phyloP scores from a whole-genome alignment of 2,329 filamentous ascomycete genomes.

The Akanthomyces muscarius region DNA sequence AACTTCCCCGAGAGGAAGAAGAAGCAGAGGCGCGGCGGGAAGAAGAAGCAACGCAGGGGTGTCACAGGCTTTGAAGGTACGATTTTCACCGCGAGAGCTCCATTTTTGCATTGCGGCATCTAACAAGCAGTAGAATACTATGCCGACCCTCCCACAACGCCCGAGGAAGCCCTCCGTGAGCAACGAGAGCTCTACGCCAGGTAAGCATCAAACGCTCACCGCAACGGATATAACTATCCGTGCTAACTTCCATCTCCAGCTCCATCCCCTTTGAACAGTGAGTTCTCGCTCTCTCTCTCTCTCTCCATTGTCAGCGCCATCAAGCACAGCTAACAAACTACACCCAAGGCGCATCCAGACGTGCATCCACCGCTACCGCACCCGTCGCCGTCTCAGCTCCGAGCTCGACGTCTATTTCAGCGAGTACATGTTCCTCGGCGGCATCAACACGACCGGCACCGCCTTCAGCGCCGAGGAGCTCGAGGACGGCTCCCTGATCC shows the following conservation, averaged over 20 bases:
- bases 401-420: constrained; percentile 63
- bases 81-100: not conserved
- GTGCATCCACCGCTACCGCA: constrained; percentile 77
- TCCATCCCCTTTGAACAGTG: not conserved
- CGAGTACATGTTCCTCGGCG: constrained; percentile 79
- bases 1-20: not conserved
- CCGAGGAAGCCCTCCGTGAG: constrained; percentile 63
- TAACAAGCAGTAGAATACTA: constrained; percentile 55
- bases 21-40: not conserved
- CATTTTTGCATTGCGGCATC: not conserved
- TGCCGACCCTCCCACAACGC: constrained; percentile 74
- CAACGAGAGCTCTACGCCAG: constrained; percentile 59
- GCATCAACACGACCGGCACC: constrained; percentile 58
- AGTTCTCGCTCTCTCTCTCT: not conserved
- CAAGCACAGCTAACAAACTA: not conserved
- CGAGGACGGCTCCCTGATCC: constrained; percentile 53
- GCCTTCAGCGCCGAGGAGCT: constrained; percentile 59
- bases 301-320: not conserved
- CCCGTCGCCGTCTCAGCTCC: constrained; percentile 67
- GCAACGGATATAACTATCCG: no score
- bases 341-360: constrained; percentile 68
- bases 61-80: not conserved
- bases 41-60: not conserved
- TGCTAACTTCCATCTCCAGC: not conserved
- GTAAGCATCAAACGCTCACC: constrained; percentile 38